phyloP scores from a whole-genome alignment of 225 moss, liverwort and hornwort genomes.

The Anthoceros angustus region DNA sequence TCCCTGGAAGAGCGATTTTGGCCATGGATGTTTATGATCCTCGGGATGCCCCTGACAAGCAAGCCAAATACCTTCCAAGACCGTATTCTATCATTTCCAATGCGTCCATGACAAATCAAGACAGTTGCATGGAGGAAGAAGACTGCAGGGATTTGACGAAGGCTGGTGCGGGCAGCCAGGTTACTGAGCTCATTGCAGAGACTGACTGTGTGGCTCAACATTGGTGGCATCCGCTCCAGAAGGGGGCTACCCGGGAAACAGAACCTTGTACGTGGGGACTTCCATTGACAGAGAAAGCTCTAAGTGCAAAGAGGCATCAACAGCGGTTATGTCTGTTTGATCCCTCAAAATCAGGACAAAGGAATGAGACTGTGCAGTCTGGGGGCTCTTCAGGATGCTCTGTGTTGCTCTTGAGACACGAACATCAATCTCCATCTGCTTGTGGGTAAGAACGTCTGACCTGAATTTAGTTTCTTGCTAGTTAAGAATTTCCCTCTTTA shows the following conservation, averaged over 20 bases:
- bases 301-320: constrained; percentile 9
- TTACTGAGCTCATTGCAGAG: too few relatives aligned
- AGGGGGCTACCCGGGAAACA: not conserved
- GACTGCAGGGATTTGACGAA: not conserved
- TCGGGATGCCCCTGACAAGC: constrained; percentile 27
- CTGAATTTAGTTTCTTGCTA: not conserved
- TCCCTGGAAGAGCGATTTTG: constrained; percentile 36
- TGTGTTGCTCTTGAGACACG: constrained; percentile 54
- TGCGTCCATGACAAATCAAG: constrained; percentile 8
- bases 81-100: constrained; percentile 15
- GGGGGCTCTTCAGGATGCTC: constrained; percentile 28
- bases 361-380: not conserved
- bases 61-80: constrained; percentile 14
- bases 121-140: constrained; percentile 22
- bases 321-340: not conserved
- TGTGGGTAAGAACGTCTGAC: constrained; percentile 31
- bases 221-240: not conserved
- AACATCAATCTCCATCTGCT: constrained; percentile 16
- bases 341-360: not conserved
- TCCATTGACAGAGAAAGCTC: constrained; percentile 16
- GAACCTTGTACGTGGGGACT: not conserved
- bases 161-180: too few relatives aligned
- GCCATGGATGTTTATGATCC: constrained; percentile 82
- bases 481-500: not conserved
- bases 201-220: not conserved